These are phyloP conservation scores for Candida corydali DNA, from an alignment of 805 yeast species.

Conservation along the genomic window DNA sequence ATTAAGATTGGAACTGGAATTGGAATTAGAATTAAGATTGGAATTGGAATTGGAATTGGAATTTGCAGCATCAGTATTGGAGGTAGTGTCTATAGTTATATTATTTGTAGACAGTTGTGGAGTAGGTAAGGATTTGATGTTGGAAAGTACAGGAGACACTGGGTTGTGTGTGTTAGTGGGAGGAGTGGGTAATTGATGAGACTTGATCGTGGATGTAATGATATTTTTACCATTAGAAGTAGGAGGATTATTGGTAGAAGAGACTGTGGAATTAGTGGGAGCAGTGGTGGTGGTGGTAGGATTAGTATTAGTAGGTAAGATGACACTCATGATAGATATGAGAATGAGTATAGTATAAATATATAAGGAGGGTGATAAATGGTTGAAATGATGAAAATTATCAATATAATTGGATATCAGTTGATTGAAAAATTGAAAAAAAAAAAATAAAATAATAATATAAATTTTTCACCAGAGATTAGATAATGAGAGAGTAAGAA, in stretches of 20 bases:
- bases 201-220: neutral
- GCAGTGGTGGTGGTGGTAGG: slow-evolving; percentile 1
- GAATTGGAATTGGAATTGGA: slow-evolving; percentile 16
- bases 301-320: slow-evolving; percentile 1
- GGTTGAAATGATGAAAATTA: neutral
- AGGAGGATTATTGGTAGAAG: neutral
- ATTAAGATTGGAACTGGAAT: neutral
- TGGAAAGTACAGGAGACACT: slow-evolving; percentile 5
- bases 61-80: slow-evolving; percentile 2
- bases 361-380: too few species aligned
- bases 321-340: slow-evolving; percentile 1
- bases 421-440: neutral
- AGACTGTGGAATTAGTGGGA: neutral
- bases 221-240: neutral
- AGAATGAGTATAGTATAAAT: too few species aligned
- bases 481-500: neutral
- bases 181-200: slow-evolving; percentile 1
- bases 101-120: too few species aligned
- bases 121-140: slow-evolving; percentile 7
- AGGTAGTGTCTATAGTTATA: neutral
- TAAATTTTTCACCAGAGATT: too few species aligned
- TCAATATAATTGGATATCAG: neutral
- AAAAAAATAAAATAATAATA: neutral
- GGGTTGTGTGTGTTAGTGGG: neutral
- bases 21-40: neutral